Base-by-base conservation (phyloP, 805 yeast species). In the Kodamaea fukazawae region DNA sequence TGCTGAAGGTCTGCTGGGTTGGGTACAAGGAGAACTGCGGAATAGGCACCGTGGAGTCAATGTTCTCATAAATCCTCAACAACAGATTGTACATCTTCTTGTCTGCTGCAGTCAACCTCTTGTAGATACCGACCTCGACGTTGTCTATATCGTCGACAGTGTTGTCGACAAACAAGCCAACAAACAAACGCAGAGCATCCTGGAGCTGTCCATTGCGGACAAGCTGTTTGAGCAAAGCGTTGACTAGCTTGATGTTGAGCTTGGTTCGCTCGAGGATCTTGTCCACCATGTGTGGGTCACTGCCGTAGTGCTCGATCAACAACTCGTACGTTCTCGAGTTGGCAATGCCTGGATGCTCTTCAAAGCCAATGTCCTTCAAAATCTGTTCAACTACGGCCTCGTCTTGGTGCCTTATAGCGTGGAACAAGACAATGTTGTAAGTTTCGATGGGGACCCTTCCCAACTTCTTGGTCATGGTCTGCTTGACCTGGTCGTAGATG, bases 361-460 rank as follows among this genome's bases (percentile, higher is more conserved):
- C 16, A 16, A 39, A 11, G 39, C 10, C 7, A 7, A 17, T 31
- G 32, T 34, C 17, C 11, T 32, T 28, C 27, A 53, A 7, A 10
- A 65, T 50, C 17, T 58, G 61, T 4, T 49, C 42, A 6, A 58
- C 47, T 0, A 64, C 50, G 1, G 44, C 45, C 10, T 37, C 36
- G 20, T 55, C 42, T 2, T 50, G 41, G 43, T 67, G 65, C 38
- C 67, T 48, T 6, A 61, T 45, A 1, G 69, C 66, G 32, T 48
- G 50, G 29, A 51, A 45, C 9, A 65, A 47, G n/a, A 64, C 47
- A 14, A 49, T 44, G 38, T 63, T 62, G 22, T 45, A 46, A 3
- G 58, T 55, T 20, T 49, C 56, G 8, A 52, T 42, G 13, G 42
- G 42, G 4, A 42, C 18, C 7, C 31, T 32, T 5, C 41, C 46